Conservation (phyloP, 2,329 filamentous ascomycete species). For the Apiospora malaysiana region DNA sequence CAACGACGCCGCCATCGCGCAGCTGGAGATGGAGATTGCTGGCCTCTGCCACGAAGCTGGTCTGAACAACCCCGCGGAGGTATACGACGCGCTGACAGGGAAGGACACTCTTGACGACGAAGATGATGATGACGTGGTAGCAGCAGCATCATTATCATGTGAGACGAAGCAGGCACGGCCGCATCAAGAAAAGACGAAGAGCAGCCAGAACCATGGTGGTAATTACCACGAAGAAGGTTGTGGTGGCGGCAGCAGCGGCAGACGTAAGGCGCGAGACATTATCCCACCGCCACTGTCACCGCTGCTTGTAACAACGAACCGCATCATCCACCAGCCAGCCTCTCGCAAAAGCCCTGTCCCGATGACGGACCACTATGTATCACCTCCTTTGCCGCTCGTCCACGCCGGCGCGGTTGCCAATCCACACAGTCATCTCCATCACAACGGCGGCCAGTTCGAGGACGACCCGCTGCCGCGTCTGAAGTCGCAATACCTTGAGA, state of each 20-base stretch:
- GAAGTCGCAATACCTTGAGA: background rate
- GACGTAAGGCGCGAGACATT: background rate
- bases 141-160: background rate
- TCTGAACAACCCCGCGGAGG: slow-evolving; percentile 10
- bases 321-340: background rate
- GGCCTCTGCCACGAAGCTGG: slow-evolving; percentile 19
- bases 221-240: background rate
- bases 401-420: background rate
- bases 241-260: background rate
- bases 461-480: slow-evolving; percentile 7
- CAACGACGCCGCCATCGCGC: slow-evolving; percentile 15
- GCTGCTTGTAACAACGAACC: background rate
- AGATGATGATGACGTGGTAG: background rate
- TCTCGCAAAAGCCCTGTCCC: background rate
- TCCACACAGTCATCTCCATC: background rate
- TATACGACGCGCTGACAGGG: slow-evolving; percentile 21
- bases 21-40: slow-evolving; percentile 12
- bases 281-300: background rate
- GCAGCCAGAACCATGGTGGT: background rate
- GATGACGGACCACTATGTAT: background rate
- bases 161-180: no score
- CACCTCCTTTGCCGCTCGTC: background rate
- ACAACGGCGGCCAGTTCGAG: background rate
- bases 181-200: background rate
- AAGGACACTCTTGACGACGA: background rate